These are phyloP conservation scores for Candolleomyces efflorescens DNA, from an alignment of 768 basidiomycete species.

Conservation along the genomic window DNA sequence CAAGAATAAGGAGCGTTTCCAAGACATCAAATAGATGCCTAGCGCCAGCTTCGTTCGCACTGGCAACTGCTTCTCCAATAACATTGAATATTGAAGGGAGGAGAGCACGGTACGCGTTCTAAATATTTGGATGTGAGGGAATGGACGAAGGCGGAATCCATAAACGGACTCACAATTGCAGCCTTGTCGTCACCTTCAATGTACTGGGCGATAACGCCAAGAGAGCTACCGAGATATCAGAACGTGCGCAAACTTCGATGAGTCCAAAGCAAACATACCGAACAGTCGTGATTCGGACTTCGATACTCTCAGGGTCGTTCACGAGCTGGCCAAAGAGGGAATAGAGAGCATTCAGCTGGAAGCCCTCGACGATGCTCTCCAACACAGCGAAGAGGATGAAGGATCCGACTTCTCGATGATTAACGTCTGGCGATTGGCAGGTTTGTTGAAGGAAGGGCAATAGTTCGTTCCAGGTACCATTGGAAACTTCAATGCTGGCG, in stretches of 20 bases:
- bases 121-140: conserved; percentile 1
- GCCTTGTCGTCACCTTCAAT: conserved; percentile 84
- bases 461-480: conserved; percentile 79
- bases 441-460: conserved; percentile 84
- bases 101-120: conserved; percentile 86
- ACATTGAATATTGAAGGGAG: conserved; percentile 88
- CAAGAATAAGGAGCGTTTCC: conserved; percentile 92
- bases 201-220: conserved; percentile 92
- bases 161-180: conserved; percentile 63
- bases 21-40: conserved; percentile 93
- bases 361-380: conserved; percentile 88
- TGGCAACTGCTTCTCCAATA: conserved; percentile 77
- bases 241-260: conserved; percentile 6
- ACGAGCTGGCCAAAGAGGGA: conserved; percentile 72
- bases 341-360: conserved; percentile 76
- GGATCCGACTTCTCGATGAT: conserved; percentile 88
- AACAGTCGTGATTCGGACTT: conserved; percentile 88
- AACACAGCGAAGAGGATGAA: conserved; percentile 89
- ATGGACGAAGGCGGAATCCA: background rate
- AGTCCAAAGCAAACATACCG: conserved; percentile 38
- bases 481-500: conserved; percentile 80
- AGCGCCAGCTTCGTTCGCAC: conserved; percentile 74
- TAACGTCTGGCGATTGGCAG: conserved; percentile 58
- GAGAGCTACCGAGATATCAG: conserved; percentile 42
- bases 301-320: conserved; percentile 78